These are phyloP conservation scores for Russula sp. DNA, from an alignment of 768 basidiomycete genomes.

Conservation along the genomic window DNA sequence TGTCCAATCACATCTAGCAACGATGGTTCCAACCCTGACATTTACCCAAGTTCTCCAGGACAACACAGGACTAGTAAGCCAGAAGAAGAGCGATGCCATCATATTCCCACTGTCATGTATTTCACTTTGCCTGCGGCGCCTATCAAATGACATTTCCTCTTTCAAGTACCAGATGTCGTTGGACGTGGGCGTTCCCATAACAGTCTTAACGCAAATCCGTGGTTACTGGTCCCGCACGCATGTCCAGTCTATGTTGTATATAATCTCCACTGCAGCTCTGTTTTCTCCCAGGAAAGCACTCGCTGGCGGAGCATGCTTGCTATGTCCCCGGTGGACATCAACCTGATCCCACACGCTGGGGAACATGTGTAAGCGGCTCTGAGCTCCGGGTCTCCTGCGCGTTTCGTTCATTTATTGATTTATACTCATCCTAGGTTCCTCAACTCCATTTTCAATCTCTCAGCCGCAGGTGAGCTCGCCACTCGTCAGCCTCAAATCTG, in stretches of 20 bases:
- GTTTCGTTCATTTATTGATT: neutral
- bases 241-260: neutral
- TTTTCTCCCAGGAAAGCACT: neutral
- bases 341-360: neutral
- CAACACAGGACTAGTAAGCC: neutral
- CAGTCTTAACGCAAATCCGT: neutral
- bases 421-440: neutral
- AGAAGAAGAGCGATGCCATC: neutral
- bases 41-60: neutral
- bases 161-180: neutral
- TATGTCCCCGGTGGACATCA: slow-evolving; percentile 8
- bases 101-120: neutral
- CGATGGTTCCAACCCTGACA: neutral
- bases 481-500: neutral
- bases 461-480: slow-evolving; percentile 3
- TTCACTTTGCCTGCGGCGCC: neutral
- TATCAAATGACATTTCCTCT: neutral
- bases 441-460: slow-evolving; percentile 1
- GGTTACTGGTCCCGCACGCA: neutral
- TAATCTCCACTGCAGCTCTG: neutral
- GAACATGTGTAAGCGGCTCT: neutral
- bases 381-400: neutral
- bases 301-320: neutral
- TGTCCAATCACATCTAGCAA: neutral
- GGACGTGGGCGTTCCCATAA: neutral